Base-by-base conservation (phyloP, 2,329 filamentous ascomycete species). In the Xylaria sp. region DNA sequence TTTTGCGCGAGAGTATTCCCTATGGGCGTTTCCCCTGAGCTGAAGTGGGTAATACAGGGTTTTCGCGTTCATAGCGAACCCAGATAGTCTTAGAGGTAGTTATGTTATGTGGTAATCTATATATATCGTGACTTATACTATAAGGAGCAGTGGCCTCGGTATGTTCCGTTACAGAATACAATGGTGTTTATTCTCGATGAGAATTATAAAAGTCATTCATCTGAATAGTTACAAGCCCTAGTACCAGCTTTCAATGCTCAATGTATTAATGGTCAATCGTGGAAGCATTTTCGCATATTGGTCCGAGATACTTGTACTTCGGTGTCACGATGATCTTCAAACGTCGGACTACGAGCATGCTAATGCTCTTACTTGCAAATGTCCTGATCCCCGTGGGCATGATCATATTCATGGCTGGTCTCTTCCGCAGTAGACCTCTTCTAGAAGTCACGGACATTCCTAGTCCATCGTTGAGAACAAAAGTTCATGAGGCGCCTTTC, bases 401-500 rank as follows among this genome's bases (percentile, higher is more conserved):
- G 38, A n/a, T 57, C 6, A 35, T 65, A 6, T 65, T 65, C 51
- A 62, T 60, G 55, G 42, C 45, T 28, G 59, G 63, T 8, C 43
- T 45, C 47, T 62, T 65, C 25, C 59, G 59, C 40, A 28, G 50
- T 38, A 51, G 35, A 28, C 54, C 58, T 33, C 31, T 45, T 21
- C 17, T 51, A 35, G 31, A 28, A 42, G 33, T 14, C n/a, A 35
- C 25, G 37, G 62, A 43, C 42, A 47, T 33, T 19, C 31, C 47
- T 11, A 46, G 52, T 9, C 37, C 53, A 23, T 42, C 35, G 49
- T 33, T 17, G 59, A 38, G 45, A 43, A 38, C 11, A 46, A 43
- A 21, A 38, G 55, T 17, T 37, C 31, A 49, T 17, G 23, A 58
- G 23, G 80, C 86, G 25, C 80, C 85, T 1, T 92, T 92, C 72